Evolutionary conservation across 2,329 filamentous ascomycete genomes (phyloP), one percentile per base, ranked within the genome.

Genomic region (Onygena corvina): DNA sequence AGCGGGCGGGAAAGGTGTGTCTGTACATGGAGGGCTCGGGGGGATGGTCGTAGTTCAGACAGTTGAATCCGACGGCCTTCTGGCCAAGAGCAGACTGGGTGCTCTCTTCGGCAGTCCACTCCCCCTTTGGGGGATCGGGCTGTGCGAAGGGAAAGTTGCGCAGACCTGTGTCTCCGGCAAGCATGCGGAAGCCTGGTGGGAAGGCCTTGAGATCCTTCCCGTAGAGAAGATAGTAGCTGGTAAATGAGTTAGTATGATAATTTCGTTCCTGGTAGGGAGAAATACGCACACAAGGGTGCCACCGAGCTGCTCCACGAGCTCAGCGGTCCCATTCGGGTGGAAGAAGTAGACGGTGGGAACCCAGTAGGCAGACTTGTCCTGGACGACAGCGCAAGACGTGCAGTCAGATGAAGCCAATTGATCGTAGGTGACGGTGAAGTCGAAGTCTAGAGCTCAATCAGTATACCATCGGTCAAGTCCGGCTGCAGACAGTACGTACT

Each of bases 1-100:
- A 67, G 74, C 94, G 93, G 59, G 83, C 76, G 0, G 90, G 89
- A 58, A 95, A 60, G 62, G 78, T 81, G 66, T 94, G 89, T 56
- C 89, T 86, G 65, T 80, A 84, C 30, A 94, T 75, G 11, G 88
- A 84, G 1, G 76, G 75, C 65, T 94, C 88, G 1, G 84, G 71
- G 14, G 58, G 59, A 20, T 67, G 71, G 27, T 58, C 60, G 63
- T 95, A 95, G 76, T 96, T 82, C 53, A 98, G 70, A 68, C 92
- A 96, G 74, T 96, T 96, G 77, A 94, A 94, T 2, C 92, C 90
- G 23, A 95, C 59, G 7, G 89, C 86, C 53, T 89, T 87, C 71
- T 94, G 84, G 46, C 70, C 71, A 31, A 95, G 76, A 47, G 81
- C 77, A 12, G 67, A 65, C 70, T 94, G 88, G 8, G 81, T 83